Base-by-base conservation (phyloP, 179 eudicot species). In the Patellifolia procumbens region DNA sequence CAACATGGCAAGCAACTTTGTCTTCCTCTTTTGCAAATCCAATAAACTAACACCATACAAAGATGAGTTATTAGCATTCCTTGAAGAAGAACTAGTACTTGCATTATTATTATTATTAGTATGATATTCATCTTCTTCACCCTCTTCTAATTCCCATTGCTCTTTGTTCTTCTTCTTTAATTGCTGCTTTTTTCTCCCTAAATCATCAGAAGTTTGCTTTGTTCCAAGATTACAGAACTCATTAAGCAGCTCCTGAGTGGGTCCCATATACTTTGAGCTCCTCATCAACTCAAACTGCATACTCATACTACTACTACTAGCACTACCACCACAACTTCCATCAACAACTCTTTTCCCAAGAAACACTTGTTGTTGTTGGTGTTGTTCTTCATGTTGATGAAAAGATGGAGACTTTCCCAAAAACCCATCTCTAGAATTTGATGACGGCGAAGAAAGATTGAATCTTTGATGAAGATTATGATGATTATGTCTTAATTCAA, bases 1-100 rank as follows among this genome's bases (percentile, higher is more conserved):
- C 74, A 95, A 88, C 97, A 95, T 84, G 74, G 83, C 86, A 77
- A 95, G 85, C 69, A 95, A 79, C 79, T 86, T 95, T 58, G 88
- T 34, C 83, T 93, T 95, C 76, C 93, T 86, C 81, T 85, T 91
- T 72, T 95, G 99, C 82, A 93, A 74, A 9, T 95, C 98, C 65
- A 91, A 68, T 49, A 89, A 77, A 78, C 86, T 87, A 82, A 94
- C 87, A 42, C 85, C 86, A 81, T 67, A 76, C 59, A 87, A 78
- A 70, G 84, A 84, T 13, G 80, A 2, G 16, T 28, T 64, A 55
- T 55, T 55, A 5, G 43, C 61, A 52, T 80, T 70, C 74, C 70
- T 76, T 28, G 81, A 67, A 66, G 83, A 80, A 42, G 90, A 76
- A 53, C 66, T 60, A 22, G 74, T 76, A 35, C 67, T 80, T 15